Evolutionary conservation across 2,329 filamentous ascomycete species (phyloP), one percentile per base, ranked within the genome.

Genomic region (Fusarium sp.): DNA sequence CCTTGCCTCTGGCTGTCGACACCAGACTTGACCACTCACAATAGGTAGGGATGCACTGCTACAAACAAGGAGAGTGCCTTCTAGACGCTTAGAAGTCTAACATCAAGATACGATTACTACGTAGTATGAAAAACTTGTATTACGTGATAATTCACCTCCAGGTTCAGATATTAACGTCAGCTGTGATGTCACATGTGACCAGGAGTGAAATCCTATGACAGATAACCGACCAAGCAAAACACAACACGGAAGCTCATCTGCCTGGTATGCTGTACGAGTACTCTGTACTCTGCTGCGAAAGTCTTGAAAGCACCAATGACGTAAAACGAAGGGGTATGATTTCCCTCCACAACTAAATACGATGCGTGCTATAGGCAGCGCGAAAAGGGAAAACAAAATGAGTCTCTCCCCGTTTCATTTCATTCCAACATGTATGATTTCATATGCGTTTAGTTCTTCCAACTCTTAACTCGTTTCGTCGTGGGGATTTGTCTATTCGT

Each of bases 281-380:
- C 4, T n/a, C n/a, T n/a, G 15, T n/a, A 46, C 33, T 24, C 29
- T 31, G 23, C 20, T n/a, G 11, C 12, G 13, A 43, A 20, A 50
- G n/a, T 18, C 48, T 33, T 13, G 23, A 28, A 10, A 42, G 12
- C 28, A 46, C 24, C 18, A 26, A 48, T 48, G 38, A 39, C 41
- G 49, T 42, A 69, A 65, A 71, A 57, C 56, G 60, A 62, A 49
- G 47, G 64, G 68, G 68, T 70, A 71, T 70, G 65, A 62, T 65
- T 69, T 63, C 61, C 71, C 48, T 59, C 48, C 31, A 31, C 43
- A 59, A 43, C 59, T 66, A 66, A 54, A 68, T 57, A 47, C 44
- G 55, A 56, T 50, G 50, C 50, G 38, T 46, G 66, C 46, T 26
- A 48, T 52, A 31, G 29, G 37, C 43, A 69, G 20, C 67, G 46